Conservation (phyloP, 768 basidiomycete genomes). For the Mycena haematopus region DNA sequence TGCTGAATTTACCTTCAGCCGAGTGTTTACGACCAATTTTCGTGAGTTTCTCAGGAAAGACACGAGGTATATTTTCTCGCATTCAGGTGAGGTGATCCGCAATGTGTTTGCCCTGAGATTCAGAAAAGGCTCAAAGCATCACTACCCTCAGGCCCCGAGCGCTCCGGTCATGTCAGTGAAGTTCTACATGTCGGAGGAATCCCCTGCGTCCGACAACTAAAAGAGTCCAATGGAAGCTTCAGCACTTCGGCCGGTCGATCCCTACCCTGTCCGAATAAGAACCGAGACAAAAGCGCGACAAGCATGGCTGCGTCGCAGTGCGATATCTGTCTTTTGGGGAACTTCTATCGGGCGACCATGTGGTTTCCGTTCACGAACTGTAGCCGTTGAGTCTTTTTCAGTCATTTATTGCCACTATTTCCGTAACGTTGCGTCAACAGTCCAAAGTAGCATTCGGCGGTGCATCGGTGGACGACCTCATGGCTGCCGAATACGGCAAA, state of each 20-base stretch:
- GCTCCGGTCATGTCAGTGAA: no score
- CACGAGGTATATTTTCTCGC: no score
- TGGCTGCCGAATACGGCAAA: not conserved
- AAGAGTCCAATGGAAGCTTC: not conserved
- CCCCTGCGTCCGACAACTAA: not conserved
- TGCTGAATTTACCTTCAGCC: no score
- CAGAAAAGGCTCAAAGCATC: no score
- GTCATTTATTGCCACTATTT: not conserved
- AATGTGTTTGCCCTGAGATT: no score
- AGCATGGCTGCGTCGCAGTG: constrained; percentile 34
- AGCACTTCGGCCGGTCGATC: not conserved
- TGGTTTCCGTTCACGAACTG: not conserved
- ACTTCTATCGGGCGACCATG: constrained; percentile 52
- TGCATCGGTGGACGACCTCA: not conserved
- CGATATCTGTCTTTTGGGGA: constrained; percentile 88
- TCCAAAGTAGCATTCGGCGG: not conserved
- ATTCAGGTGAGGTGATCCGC: no score
- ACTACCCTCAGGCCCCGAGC: no score
- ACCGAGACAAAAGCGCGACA: constrained; percentile 41
- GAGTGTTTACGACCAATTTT: no score
- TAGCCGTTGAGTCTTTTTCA: no score
- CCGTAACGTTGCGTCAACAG: not conserved
- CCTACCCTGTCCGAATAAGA: constrained; percentile 21
- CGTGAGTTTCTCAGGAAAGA: no score
- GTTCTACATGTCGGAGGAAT: no score